A percentile compares a stretch with the other conserved stretches of the same genome.
These are phyloP conservation scores for Sphagnum fallax DNA, from an alignment of 228 moss, liverwort and hornwort species.

Conservation along the genomic window DNA sequence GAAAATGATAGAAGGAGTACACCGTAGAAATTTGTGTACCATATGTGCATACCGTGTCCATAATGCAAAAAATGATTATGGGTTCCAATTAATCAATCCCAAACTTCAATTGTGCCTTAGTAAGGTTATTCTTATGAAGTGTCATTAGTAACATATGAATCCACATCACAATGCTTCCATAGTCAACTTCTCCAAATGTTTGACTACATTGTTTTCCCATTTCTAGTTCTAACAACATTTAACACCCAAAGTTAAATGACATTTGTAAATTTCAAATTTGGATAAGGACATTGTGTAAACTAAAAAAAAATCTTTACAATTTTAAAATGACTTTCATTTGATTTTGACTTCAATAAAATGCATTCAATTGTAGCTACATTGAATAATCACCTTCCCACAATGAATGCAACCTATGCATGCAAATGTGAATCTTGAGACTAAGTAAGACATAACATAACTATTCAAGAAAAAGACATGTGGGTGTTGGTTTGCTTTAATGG, in stretches of 20 bases:
- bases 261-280: background rate
- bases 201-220: background rate
- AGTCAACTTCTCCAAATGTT: no score
- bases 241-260: background rate
- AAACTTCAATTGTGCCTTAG: conserved; percentile 57
- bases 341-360: conserved; percentile 51
- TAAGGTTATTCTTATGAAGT: conserved; percentile 53
- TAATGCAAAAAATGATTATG: conserved; percentile 57
- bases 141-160: conserved; percentile 60
- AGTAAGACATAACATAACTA: background rate
- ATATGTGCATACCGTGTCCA: conserved; percentile 75
- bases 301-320: conserved; percentile 41
- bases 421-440: background rate
- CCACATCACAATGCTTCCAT: background rate
- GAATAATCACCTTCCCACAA: conserved; percentile 75
- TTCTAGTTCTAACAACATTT: background rate
- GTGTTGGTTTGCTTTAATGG: no score
- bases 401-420: conserved; percentile 62
- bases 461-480: background rate
- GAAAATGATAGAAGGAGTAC: background rate
- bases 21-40: conserved; percentile 29
- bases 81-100: conserved; percentile 70
- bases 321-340: conserved; percentile 66
- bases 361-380: conserved; percentile 75
- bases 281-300: background rate